These are phyloP conservation scores for Irpex sp. DNA, from an alignment of 1,284 basidiomycete genomes.

Conservation along the genomic window DNA sequence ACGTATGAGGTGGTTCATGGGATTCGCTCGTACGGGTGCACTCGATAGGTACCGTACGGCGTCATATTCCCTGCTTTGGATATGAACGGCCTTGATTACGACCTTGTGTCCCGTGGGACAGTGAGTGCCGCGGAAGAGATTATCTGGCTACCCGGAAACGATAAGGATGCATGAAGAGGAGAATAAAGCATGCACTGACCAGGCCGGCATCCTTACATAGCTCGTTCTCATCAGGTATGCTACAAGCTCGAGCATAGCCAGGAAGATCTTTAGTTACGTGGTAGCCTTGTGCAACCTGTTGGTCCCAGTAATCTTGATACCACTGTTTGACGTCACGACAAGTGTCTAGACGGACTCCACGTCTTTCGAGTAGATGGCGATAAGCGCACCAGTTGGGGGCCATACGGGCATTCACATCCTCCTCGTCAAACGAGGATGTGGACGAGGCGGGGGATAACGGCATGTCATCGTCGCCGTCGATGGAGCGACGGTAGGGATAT, in stretches of 20 bases:
- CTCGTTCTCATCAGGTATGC: slow-evolving; percentile 45
- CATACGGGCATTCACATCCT: slow-evolving; percentile 55
- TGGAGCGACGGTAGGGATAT: slow-evolving; percentile 11
- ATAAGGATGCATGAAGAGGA: slow-evolving; percentile 8
- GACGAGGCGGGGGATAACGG: slow-evolving; percentile 33
- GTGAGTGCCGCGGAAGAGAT: slow-evolving; percentile 63
- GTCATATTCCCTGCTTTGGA: slow-evolving; percentile 57
- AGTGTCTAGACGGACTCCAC: slow-evolving; percentile 65
- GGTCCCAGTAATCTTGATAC: slow-evolving; percentile 39
- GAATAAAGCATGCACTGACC: slow-evolving; percentile 30
- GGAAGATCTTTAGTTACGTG: slow-evolving; percentile 25
- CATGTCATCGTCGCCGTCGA: slow-evolving; percentile 30
- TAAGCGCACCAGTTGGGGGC: slow-evolving; percentile 60
- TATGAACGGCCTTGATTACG: slow-evolving; percentile 65
- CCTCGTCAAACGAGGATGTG: slow-evolving; percentile 57
- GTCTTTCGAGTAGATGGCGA: slow-evolving; percentile 40
- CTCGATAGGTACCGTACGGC: slow-evolving; percentile 53
- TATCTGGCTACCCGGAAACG: slow-evolving; percentile 49
- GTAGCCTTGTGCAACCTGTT: slow-evolving; percentile 21
- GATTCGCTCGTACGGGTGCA: slow-evolving; percentile 47
- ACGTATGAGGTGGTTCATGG: slow-evolving; percentile 77
- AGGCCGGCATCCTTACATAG: slow-evolving; percentile 68
- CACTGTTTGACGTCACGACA: slow-evolving; percentile 58
- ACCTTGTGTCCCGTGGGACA: slow-evolving; percentile 47
- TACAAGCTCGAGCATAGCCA: slow-evolving; percentile 33